Evolutionary conservation across 805 yeast species (phyloP), one percentile per base, ranked within the genome.

Genomic region (Cyberlindnera samutprakarnensis): DNA sequence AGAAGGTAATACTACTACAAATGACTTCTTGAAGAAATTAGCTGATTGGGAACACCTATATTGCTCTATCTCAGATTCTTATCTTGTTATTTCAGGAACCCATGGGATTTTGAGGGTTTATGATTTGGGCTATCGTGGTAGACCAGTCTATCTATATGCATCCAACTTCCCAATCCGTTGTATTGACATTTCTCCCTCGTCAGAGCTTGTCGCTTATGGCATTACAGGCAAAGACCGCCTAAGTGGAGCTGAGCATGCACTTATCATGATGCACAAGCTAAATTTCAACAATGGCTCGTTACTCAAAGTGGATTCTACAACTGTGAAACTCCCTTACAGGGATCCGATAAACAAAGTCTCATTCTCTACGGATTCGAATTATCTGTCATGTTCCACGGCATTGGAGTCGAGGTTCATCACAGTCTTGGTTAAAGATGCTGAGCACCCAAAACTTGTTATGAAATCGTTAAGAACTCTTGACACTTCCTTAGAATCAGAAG

Each of bases 101-200:
- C 64, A 73, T 35, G 95, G 95, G 0, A 67, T 76, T 19, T 59
- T 87, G 37, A 60, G 85, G 34, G 75, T 85, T 1, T 68, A 73
- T 35, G 83, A 81, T 46, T 49, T 83, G 12, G 61, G 60, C 9
- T 54, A 63, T 22, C 42, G 50, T 10, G 95, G 95, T 4, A 62
- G 64, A 37, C 74, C 80, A 0, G 61, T 87, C 1, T 84, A 80
- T 54, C 71, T 83, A 0, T 75, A 82, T 48, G 61, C 71, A 23
- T 77, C 85, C 9, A 71, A 69, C 33, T 82, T 83, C 49, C 88
- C 90, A 1, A 79, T 88, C 23, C 56, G 94, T 31, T 85, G 95
- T 48, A 64, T 85, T 28, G 80, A 85, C 22, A 63, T 87, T 1
- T 71, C 90, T 8, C 70, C 75, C 0, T 63, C 70, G 42, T 86